Base-by-base conservation (phyloP, 768 basidiomycete species). In the Leccinum truebloodii region DNA sequence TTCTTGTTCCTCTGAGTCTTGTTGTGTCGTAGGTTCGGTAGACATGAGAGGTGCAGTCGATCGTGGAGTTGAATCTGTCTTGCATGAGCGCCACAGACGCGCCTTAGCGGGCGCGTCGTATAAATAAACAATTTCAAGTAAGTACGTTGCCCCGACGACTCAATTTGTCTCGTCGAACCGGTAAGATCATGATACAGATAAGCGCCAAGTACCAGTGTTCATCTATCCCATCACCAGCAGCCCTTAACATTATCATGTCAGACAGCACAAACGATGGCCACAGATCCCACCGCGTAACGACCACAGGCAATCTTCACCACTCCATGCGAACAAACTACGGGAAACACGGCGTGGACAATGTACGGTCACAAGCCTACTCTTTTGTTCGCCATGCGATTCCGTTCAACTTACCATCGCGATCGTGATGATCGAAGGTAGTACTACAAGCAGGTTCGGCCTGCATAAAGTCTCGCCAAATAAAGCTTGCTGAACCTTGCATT, bases 271-370 rank as follows among this genome's bases (percentile, higher is more conserved):
- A 34, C 1, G 12, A 4, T 34, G 32, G 34, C 34, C 13, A 34
- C 13, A 64, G 71, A 64, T 62, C 69, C 28, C 70, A 73, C 32
- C 69, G 71, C 6, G 16, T 68, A 32, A 62, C 26, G 13, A 68
- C 66, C 0, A 60, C 65, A 6, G 69, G 71, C 6, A 73, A 72
- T 55, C 65, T 73, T 8, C 59, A 57, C 35, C 68, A 74, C 60
- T 82, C 82, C 18, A 84, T 84, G 82, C 69, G 82, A 24, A 76
- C 79, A 46, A 84, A 84, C 66, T 83, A 83, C 60, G 76, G 56
- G n/a, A 61, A 79, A 41, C 77, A 79, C 60, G 88, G 88, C 0
- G 86, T 89, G 4, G 83, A 81, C 55, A 81, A 87, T 67, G 86
- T 84, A 67, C 13, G 78, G 58, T 18, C 34, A 48, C 24, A 34